Base-by-base conservation (phyloP, 2,329 filamentous ascomycete genomes). In the Alternaria gaisen region DNA sequence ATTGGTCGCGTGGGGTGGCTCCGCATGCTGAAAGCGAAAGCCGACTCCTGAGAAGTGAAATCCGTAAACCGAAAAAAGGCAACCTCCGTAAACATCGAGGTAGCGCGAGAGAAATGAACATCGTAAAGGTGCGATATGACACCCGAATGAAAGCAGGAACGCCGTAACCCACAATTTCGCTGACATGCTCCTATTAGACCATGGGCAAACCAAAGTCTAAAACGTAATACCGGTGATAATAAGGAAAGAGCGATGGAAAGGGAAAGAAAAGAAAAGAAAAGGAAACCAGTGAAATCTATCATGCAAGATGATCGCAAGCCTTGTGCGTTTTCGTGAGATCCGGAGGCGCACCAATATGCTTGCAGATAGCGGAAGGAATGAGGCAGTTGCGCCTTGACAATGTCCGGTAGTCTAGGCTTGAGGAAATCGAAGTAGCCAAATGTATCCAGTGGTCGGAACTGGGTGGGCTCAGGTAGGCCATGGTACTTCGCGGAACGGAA, bases 321-420 rank as follows among this genome's bases (percentile, higher is more conserved):
- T 69, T 69, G 61, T 73, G 71, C 69, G 64, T 72, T 77, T 76
- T 77, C 74, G 63, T 77, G 61, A 76, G 69, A 77, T 76, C 74
- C 69, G 63, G 68, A 67, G 63, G 51, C 71, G 71, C 71, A 72
- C 74, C 70, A 63, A 73, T 70, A 72, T 76, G 73, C 68, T 70
- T 75, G 63, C 72, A 76, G 70, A 76, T 74, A 75, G 69, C 72
- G 68, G 67, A 70, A 72, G 67, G 65, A 75, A 75, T 66, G 58
- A 55, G 66, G 65, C 58, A 56, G 52, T 61, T 65, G 63, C 65
- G 65, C 66, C 64, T 68, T 60, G 51, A 41, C 43, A 60, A 48
- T 54, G 55, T 68, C 68, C 57, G 60, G 65, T 65, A 58, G 65
- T 63, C 64, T 65, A 64, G 58, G 60, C 65, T 63, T 60, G 58